Conservation (phyloP, 768 basidiomycete genomes). For the Termitomyces titanicus region DNA sequence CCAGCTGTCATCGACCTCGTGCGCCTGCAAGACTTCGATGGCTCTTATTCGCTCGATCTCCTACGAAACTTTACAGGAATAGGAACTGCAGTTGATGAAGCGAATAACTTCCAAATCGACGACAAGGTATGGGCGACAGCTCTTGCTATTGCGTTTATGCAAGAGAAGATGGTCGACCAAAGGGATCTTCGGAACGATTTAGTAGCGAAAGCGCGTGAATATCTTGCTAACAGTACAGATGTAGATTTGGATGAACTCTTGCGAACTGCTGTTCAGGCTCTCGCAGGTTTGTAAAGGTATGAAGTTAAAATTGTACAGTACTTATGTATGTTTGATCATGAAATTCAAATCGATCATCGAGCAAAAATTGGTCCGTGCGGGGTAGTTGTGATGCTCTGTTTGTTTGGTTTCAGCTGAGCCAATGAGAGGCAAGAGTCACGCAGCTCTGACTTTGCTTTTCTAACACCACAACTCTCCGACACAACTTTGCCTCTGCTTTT, state of each 20-base stretch:
- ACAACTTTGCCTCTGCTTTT: not conserved
- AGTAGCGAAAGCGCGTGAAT: conserved; percentile 38
- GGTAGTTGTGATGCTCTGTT: conserved; percentile 11
- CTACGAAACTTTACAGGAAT: conserved; percentile 35
- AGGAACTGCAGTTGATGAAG: conserved; percentile 25
- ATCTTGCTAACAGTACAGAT: conserved; percentile 19
- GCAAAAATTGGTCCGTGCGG: conserved; percentile 34
- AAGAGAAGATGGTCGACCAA: conserved; percentile 30
- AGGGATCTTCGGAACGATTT: conserved; percentile 41
- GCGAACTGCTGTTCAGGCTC: conserved; percentile 3
- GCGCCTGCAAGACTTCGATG: conserved; percentile 39
- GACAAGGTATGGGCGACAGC: conserved; percentile 45
- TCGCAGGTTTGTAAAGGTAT: not conserved
- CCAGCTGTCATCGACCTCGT: conserved; percentile 33
- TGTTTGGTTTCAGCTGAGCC: conserved; percentile 23
- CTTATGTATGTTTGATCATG: no score
- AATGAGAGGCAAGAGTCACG: conserved; percentile 25
- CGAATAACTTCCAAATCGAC: conserved; percentile 26
- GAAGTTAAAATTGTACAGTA: not conserved
- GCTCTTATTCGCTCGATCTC: conserved; percentile 38
- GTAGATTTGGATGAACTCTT: conserved; percentile 18
- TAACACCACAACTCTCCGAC: conserved; percentile 23
- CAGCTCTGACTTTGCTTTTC: conserved; percentile 18
- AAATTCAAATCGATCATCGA: no score
- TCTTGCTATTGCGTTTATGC: conserved; percentile 43